These are phyloP conservation scores for Aleurites moluccanus DNA, from an alignment of 441 rosid species.

Conservation along the genomic window DNA sequence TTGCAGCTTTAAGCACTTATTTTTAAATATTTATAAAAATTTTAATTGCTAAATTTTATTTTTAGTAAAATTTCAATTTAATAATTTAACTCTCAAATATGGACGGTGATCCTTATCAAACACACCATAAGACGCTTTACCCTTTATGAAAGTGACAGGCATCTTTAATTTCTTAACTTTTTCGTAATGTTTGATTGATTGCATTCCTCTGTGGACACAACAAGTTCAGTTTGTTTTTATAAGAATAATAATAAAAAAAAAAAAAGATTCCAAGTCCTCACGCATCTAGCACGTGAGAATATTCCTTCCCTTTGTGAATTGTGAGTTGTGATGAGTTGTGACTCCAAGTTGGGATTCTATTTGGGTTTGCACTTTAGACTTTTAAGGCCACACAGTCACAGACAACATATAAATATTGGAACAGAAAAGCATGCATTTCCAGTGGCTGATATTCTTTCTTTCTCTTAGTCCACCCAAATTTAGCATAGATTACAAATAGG, in stretches of 20 bases:
- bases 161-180: no score
- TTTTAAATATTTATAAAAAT: no score
- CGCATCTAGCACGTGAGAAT: conserved; percentile 29
- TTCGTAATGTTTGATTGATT: no score
- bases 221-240: background rate
- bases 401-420: conserved; percentile 8
- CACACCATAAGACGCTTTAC: no score
- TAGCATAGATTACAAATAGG: conserved; percentile 15
- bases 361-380: conserved; percentile 23
- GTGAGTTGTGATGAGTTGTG: conserved; percentile 6
- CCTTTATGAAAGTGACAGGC: background rate
- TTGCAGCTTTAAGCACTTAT: no score
- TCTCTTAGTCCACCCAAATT: conserved; percentile 28
- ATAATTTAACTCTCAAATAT: no score
- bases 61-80: no score
- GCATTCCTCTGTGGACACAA: background rate
- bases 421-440: conserved; percentile 34
- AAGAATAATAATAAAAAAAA: no score
- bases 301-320: conserved; percentile 11
- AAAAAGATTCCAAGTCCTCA: background rate
- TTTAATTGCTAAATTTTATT: no score
- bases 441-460: conserved; percentile 22
- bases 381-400: conserved; percentile 7
- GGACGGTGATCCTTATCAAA: no score
- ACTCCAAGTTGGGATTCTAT: no score